Evolutionary conservation across 2,329 filamentous ascomycete genomes (phyloP).

Genomic region (Penicillium polonicum): DNA sequence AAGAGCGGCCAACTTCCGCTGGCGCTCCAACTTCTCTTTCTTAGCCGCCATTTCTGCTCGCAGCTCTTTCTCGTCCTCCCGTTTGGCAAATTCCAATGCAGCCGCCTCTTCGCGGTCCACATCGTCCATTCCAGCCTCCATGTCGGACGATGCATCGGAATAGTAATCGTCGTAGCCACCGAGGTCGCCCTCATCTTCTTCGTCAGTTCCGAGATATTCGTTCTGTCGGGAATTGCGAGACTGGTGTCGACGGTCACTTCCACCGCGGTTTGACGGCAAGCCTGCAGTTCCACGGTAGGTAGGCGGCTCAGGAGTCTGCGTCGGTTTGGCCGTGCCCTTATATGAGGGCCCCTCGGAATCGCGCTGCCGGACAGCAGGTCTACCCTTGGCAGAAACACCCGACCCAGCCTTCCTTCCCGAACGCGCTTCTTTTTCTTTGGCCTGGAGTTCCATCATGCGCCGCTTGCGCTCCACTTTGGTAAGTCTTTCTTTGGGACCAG

Average conservation of each 20-base stretch:
- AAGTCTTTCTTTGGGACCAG: slow-evolving; percentile 53
- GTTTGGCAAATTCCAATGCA: slow-evolving; percentile 42
- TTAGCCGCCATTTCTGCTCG: slow-evolving; percentile 46
- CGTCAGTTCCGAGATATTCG: slow-evolving; percentile 49
- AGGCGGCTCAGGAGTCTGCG: slow-evolving; percentile 24
- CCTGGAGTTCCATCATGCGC: slow-evolving; percentile 41
- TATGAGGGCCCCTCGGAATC: slow-evolving; percentile 36
- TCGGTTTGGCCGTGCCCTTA: slow-evolving; percentile 41
- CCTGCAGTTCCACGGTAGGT: slow-evolving; percentile 47
- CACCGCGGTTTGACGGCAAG: slow-evolving; percentile 29
- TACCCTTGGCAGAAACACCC: slow-evolving; percentile 20
- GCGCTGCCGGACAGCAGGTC: slow-evolving; percentile 30
- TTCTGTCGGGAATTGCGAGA: slow-evolving; percentile 34
- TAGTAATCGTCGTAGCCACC: slow-evolving; percentile 44
- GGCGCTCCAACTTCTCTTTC: slow-evolving; percentile 48
- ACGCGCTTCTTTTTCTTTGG: slow-evolving; percentile 40
- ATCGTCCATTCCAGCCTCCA: slow-evolving; percentile 51
- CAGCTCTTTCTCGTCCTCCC: slow-evolving; percentile 50
- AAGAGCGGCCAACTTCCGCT: slow-evolving; percentile 42
- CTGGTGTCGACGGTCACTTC: slow-evolving; percentile 30
- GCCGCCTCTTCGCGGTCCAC: slow-evolving; percentile 47
- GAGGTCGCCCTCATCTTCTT: slow-evolving; percentile 48
- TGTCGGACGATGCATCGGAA: slow-evolving; percentile 50
- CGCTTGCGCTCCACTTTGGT: slow-evolving; percentile 56
- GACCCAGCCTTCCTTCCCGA: slow-evolving; percentile 30